A percentile compares a stretch with the other conserved stretches of the same genome.
These are phyloP conservation scores for Nevesoporus exiguus DNA, from an alignment of 768 basidiomycete genomes.

Conservation along the genomic window DNA sequence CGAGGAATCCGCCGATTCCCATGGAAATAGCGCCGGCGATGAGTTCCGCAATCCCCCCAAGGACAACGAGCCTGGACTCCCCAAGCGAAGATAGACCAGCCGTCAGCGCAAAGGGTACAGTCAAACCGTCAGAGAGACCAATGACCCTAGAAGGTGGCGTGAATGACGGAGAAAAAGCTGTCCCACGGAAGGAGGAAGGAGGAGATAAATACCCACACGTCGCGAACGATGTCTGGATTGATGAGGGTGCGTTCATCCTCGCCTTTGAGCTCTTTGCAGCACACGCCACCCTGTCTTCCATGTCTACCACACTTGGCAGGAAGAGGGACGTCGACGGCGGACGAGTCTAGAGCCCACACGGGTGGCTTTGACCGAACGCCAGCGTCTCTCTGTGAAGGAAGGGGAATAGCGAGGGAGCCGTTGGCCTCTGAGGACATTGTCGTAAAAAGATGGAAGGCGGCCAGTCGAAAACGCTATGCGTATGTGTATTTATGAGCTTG, in stretches of 20 bases:
- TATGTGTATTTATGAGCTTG: background rate
- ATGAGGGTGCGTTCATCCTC: conserved; percentile 78
- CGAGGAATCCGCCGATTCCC: conserved; percentile 98
- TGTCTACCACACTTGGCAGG: conserved; percentile 57
- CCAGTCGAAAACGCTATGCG: background rate
- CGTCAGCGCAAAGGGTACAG: conserved; percentile 88
- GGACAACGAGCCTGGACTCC: conserved; percentile 82
- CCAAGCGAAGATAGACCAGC: conserved; percentile 89
- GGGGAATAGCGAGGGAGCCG: conserved; percentile 16
- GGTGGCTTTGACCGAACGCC: conserved; percentile 40
- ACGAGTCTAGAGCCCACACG: conserved; percentile 61
- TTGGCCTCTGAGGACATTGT: conserved; percentile 21
- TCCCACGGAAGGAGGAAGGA: background rate
- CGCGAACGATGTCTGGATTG: conserved; percentile 86
- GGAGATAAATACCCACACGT: conserved; percentile 56
- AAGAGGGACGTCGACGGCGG: conserved; percentile 43
- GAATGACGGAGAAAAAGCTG: background rate
- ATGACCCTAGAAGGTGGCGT: conserved; percentile 55
- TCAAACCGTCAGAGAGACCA: conserved; percentile 87
- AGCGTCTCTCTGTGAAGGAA: conserved; percentile 17
- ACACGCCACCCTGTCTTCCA: conserved; percentile 58
- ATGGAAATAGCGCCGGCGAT: conserved; percentile 96
- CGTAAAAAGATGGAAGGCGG: background rate
- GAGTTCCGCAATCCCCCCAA: conserved; percentile 93
- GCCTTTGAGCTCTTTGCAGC: conserved; percentile 84